These are phyloP conservation scores for Dunaliella primolecta DNA, from an alignment of 139 green algal species.

Conservation along the genomic window DNA sequence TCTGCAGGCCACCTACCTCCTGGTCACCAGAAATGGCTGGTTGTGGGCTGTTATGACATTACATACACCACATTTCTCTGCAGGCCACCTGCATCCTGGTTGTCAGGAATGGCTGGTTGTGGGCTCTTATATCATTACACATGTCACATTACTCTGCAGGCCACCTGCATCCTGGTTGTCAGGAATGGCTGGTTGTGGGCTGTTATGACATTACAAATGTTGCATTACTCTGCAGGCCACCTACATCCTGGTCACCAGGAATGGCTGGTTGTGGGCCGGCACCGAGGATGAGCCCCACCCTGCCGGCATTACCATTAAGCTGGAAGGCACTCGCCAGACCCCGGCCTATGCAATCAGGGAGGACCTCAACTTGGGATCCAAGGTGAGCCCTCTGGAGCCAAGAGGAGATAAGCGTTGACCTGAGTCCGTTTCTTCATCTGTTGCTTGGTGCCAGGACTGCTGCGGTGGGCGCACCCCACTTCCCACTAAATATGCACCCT, in stretches of 20 bases:
- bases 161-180: constrained; percentile 16
- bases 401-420: too few species aligned
- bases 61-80: too few species aligned
- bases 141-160: too few species aligned
- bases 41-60: too few species aligned
- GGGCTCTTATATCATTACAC: too few species aligned
- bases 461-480: too few species aligned
- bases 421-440: too few species aligned
- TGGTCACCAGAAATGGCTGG: not conserved
- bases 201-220: too few species aligned
- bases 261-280: constrained; percentile 20
- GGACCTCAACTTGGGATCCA: constrained; percentile 29
- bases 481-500: too few species aligned
- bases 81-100: constrained; percentile 20
- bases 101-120: not conserved
- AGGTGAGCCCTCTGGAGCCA: constrained; percentile 18
- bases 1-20: constrained; percentile 10
- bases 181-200: constrained; percentile 13
- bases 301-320: constrained; percentile 12
- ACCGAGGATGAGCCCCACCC: constrained; percentile 5
- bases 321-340: constrained; percentile 29
- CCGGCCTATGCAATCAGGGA: constrained; percentile 23
- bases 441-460: too few species aligned
- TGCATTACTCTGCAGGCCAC: too few species aligned
- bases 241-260: constrained; percentile 14